phyloP scores from a whole-genome alignment of 2,329 filamentous ascomycete genomes.

The Penicillium psychrosexuale region DNA sequence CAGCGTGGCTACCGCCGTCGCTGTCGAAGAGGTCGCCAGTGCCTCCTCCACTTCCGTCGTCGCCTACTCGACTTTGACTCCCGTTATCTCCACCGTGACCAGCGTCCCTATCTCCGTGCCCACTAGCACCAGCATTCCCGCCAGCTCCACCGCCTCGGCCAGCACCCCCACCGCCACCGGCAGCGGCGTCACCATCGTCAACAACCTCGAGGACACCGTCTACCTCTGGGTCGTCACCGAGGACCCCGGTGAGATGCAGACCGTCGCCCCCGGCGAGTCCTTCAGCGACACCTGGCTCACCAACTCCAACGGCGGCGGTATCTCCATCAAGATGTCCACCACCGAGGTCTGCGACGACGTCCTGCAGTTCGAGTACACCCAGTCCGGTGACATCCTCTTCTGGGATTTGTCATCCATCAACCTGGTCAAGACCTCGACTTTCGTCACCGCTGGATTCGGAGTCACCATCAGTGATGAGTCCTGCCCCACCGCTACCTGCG shows the following conservation, averaged over 20 bases:
- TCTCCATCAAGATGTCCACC: slow-evolving; percentile 34
- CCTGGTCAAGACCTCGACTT: slow-evolving; percentile 18
- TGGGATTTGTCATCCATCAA: slow-evolving; percentile 36
- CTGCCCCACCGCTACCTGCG: slow-evolving; percentile 25
- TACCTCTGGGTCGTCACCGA: slow-evolving; percentile 31
- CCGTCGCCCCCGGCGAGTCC: slow-evolving; percentile 14
- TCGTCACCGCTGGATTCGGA: slow-evolving; percentile 26
- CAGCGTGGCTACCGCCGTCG: neutral
- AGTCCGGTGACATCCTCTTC: slow-evolving; percentile 23
- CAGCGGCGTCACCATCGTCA: slow-evolving; percentile 25
- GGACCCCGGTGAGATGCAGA: slow-evolving; percentile 19
- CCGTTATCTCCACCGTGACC: neutral
- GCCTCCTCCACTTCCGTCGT: neutral
- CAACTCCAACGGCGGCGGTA: slow-evolving; percentile 31
- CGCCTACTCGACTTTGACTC: neutral
- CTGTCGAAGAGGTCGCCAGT: neutral
- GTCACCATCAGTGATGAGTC: slow-evolving; percentile 24
- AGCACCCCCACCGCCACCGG: slow-evolving; percentile 8
- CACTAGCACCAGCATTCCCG: neutral
- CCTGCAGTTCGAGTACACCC: slow-evolving; percentile 36
- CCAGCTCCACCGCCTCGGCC: neutral
- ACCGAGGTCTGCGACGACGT: slow-evolving; percentile 18
- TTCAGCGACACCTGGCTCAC: slow-evolving; percentile 29
- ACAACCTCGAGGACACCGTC: slow-evolving; percentile 26
- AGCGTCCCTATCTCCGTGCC: neutral